Conservation (phyloP, 345 rosid genomes). For the Salix suchowensis region DNA sequence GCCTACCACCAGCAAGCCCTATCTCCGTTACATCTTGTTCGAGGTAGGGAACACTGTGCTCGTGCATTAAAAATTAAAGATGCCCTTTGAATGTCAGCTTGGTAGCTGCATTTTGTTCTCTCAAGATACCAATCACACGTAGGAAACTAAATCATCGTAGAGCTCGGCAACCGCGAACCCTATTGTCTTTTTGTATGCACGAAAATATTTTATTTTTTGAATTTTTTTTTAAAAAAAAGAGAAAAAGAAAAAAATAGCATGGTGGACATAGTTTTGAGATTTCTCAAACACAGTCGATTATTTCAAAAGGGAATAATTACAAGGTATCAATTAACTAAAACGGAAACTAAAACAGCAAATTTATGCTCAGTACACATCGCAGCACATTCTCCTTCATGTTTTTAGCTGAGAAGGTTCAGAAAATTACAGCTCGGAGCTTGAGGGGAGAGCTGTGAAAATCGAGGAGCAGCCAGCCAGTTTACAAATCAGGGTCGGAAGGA, state of each 20-base stretch:
- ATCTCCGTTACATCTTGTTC: background rate
- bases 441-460: too few species aligned
- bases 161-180: too few species aligned
- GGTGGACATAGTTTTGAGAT: background rate
- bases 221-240: too few species aligned
- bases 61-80: background rate
- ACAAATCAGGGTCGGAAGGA: slow-evolving; percentile 30
- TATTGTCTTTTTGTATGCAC: too few species aligned
- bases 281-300: too few species aligned
- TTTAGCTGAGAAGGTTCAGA: background rate
- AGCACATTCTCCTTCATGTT: background rate
- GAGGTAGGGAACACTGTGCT: background rate
- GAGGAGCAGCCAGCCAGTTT: background rate
- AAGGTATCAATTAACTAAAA: background rate
- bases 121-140: too few species aligned
- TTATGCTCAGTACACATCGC: background rate
- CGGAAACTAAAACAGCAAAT: background rate
- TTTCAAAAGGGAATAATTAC: too few species aligned
- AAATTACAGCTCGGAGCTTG: background rate
- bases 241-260: too few species aligned
- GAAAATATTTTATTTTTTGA: too few species aligned
- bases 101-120: background rate
- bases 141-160: too few species aligned
- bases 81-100: too few species aligned
- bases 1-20: slow-evolving; percentile 15